These are phyloP conservation scores for Tieghemiomyces parasiticus DNA, from an alignment of 192 early-diverging fungal species.

Conservation along the genomic window DNA sequence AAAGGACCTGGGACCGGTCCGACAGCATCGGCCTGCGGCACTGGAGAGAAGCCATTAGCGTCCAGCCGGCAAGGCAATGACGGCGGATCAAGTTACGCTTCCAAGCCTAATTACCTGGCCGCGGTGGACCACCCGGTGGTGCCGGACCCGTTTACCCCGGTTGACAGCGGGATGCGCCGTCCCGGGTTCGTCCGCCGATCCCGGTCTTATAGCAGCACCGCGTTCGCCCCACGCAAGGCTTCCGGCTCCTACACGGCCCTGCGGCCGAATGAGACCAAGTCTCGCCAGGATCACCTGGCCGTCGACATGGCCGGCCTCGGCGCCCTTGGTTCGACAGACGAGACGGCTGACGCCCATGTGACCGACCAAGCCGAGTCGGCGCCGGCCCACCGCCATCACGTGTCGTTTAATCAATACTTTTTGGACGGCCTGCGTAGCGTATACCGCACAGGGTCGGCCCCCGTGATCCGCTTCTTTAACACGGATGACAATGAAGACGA, in stretches of 20 bases:
- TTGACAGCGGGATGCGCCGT: no score
- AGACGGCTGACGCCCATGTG: background rate
- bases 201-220: no score
- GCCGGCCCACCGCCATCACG: no score
- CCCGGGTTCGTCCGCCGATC: no score
- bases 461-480: background rate
- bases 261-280: background rate
- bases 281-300: background rate
- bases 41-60: no score
- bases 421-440: background rate
- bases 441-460: conserved; percentile 1
- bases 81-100: background rate
- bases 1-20: background rate
- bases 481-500: background rate
- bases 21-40: background rate
- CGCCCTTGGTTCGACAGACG: background rate
- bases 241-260: background rate
- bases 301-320: background rate
- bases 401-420: background rate
- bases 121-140: background rate
- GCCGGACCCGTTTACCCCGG: background rate
- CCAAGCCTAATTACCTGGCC: background rate
- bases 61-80: background rate
- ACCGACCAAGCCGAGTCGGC: background rate
- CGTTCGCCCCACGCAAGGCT: no score